phyloP scores from a whole-genome alignment of 352 stramenopile species.

The Pythium volutum region DNA sequence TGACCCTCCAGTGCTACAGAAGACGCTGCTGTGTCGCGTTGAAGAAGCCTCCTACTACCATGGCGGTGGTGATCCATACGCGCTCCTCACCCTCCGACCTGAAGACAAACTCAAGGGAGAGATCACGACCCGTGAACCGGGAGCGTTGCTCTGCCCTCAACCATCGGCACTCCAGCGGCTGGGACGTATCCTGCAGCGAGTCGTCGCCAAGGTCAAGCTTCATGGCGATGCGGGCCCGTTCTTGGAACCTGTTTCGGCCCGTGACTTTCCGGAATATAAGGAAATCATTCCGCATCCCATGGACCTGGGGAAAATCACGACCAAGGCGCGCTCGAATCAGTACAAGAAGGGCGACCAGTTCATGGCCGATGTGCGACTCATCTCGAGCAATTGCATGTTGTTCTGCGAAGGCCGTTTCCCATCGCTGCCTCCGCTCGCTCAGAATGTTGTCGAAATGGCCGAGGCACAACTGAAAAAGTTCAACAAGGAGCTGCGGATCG shows the following conservation, averaged over 20 bases:
- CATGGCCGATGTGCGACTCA: slow-evolving; percentile 63
- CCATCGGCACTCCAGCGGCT: slow-evolving; percentile 59
- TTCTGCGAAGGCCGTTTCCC: slow-evolving; percentile 82
- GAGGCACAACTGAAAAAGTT: slow-evolving; percentile 69
- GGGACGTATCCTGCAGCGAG: slow-evolving; percentile 54
- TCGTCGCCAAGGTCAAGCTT: slow-evolving; percentile 60
- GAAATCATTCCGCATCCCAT: slow-evolving; percentile 77
- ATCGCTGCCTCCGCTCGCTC: slow-evolving; percentile 63
- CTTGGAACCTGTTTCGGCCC: slow-evolving; percentile 71
- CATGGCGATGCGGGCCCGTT: slow-evolving; percentile 67
- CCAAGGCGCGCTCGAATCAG: slow-evolving; percentile 50
- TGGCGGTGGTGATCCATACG: slow-evolving; percentile 79
- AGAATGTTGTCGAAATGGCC: slow-evolving; percentile 64
- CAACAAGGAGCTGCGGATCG: slow-evolving; percentile 58
- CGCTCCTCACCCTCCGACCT: slow-evolving; percentile 50
- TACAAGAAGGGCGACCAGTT: slow-evolving; percentile 57
- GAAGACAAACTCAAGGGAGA: slow-evolving; percentile 30
- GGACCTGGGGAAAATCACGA: slow-evolving; percentile 57
- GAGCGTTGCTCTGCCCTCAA: slow-evolving; percentile 51
- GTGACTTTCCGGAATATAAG: slow-evolving; percentile 84
- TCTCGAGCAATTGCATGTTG: slow-evolving; percentile 73
- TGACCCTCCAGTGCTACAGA: slow-evolving; percentile 41
- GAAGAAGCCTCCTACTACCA: slow-evolving; percentile 73
- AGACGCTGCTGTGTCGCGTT: slow-evolving; percentile 62
- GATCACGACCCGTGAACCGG: slow-evolving; percentile 31